Evolutionary conservation across 805 yeast species (phyloP).

Genomic region (Yarrowia osloensis): DNA sequence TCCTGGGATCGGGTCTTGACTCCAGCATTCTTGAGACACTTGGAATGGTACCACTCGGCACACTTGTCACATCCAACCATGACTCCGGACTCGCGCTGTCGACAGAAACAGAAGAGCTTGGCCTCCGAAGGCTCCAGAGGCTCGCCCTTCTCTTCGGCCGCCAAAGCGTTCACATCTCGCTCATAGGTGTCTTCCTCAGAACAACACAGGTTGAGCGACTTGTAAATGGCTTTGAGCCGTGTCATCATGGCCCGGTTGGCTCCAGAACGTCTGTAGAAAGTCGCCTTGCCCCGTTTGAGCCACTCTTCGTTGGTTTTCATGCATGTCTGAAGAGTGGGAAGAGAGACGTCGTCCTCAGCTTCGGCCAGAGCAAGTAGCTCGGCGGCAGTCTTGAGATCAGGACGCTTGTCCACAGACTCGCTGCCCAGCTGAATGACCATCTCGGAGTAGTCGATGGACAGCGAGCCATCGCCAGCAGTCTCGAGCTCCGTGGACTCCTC

Average conservation of each 20-base stretch:
- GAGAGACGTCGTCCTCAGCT: neutral
- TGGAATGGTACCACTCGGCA: constrained; percentile 92
- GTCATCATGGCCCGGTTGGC: constrained; percentile 40
- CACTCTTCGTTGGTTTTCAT: constrained; percentile 43
- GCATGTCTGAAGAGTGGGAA: constrained; percentile 14
- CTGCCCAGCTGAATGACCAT: constrained; percentile 1
- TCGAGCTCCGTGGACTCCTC: constrained; percentile 17
- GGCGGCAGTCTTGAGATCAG: neutral
- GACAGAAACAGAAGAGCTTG: constrained; percentile 49
- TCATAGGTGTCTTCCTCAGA: constrained; percentile 33
- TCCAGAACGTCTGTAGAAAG: constrained; percentile 45
- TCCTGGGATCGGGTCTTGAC: constrained; percentile 41
- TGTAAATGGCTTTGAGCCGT: constrained; percentile 39
- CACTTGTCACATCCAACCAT: constrained; percentile 89
- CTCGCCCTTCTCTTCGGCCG: constrained; percentile 68
- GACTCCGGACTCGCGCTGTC: constrained; percentile 73
- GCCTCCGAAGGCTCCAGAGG: constrained; percentile 39
- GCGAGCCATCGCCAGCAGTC: constrained; percentile 3
- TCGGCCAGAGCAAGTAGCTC: neutral
- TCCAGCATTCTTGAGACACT: constrained; percentile 57
- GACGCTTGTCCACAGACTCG: constrained; percentile 13
- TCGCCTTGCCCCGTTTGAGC: constrained; percentile 43
- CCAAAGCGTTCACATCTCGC: constrained; percentile 53
- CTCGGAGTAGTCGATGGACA: constrained; percentile 17
- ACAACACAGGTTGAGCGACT: constrained; percentile 31